Conservation (phyloP, 202 grass and related monocot genomes). For the Carex arenaria region DNA sequence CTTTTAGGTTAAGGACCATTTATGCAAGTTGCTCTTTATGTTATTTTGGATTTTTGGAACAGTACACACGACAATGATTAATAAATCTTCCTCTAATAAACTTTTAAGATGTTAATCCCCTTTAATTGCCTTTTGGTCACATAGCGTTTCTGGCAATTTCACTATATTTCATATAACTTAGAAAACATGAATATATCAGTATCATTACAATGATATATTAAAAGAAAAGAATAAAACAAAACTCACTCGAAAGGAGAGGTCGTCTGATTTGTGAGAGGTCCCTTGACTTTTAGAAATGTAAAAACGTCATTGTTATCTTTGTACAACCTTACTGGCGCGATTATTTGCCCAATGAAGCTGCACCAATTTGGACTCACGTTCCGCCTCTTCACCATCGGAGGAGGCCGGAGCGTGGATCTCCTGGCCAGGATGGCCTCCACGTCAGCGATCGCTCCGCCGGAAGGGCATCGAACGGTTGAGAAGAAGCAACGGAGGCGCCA, state of each 20-base stretch:
- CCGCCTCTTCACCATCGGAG: slow-evolving; percentile 11
- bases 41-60: neutral
- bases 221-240: neutral
- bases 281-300: slow-evolving; percentile 29
- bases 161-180: neutral
- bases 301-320: neutral
- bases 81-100: neutral
- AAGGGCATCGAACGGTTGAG: slow-evolving; percentile 7
- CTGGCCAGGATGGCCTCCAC: slow-evolving; percentile 34
- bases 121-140: neutral
- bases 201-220: neutral
- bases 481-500: slow-evolving; percentile 26
- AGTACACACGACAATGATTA: neutral
- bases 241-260: slow-evolving; percentile 25
- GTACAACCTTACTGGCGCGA: neutral
- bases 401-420: slow-evolving; percentile 48
- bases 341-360: slow-evolving; percentile 62
- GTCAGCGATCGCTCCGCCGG: neutral
- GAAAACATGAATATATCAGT: neutral
- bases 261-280: neutral
- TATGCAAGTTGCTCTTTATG: too few species aligned
- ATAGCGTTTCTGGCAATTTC: neutral
- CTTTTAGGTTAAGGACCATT: too few species aligned
- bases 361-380: slow-evolving; percentile 30
- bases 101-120: neutral